Evolutionary conservation across 202 grass and related monocot species (phyloP).

Genomic region (Saccharum hybrid): DNA sequence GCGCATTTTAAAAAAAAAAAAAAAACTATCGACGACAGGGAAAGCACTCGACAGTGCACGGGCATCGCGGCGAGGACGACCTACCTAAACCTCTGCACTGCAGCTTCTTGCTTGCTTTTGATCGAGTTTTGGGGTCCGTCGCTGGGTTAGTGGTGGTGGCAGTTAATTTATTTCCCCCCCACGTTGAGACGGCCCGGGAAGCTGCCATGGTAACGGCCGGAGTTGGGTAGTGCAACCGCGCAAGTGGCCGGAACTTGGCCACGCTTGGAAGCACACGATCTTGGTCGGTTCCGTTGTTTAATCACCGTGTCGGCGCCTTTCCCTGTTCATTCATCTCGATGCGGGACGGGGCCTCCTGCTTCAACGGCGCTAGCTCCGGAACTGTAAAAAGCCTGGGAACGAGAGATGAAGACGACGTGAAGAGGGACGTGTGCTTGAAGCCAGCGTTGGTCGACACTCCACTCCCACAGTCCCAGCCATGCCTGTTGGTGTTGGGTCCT

Average conservation of each 20-base stretch:
- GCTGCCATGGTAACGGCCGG: background rate
- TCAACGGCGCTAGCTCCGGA: background rate
- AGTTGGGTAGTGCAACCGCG: background rate
- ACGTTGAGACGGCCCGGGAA: background rate
- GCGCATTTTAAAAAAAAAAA: background rate
- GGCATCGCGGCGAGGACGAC: conserved; percentile 41
- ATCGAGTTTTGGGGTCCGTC: background rate
- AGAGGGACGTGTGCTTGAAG: background rate
- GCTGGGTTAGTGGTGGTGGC: background rate
- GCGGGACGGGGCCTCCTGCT: no score
- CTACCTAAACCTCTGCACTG: background rate
- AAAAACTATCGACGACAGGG: background rate
- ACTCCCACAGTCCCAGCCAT: background rate
- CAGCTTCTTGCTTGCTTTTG: conserved; percentile 22
- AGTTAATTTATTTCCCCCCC: background rate
- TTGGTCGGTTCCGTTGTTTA: conserved; percentile 45
- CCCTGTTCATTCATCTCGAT: conserved; percentile 15
- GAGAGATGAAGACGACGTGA: background rate
- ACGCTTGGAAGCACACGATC: conserved; percentile 36
- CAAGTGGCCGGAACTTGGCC: background rate
- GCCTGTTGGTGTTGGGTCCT: no score
- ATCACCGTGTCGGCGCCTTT: conserved; percentile 36
- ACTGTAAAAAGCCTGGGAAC: conserved; percentile 4
- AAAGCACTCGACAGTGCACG: conserved; percentile 29
- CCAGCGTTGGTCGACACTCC: background rate